Conservation (phyloP, 805 yeast species). For the Candida nitratophila region DNA sequence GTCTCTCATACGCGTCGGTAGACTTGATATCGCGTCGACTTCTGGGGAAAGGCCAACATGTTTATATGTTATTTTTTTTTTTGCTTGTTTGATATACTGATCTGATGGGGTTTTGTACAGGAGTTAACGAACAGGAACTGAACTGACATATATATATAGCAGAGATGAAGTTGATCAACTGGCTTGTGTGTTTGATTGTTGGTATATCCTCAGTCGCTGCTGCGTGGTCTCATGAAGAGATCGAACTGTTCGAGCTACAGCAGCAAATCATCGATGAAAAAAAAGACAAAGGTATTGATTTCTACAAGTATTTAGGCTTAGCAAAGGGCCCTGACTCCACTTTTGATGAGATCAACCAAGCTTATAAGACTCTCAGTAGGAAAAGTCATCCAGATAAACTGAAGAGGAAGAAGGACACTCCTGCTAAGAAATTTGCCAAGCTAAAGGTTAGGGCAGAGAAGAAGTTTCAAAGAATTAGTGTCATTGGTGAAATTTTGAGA, state of each 20-base stretch:
- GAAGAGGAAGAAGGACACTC: constrained; percentile 29
- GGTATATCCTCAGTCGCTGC: constrained; percentile 3
- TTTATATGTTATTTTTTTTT: too few species aligned
- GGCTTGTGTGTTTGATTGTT: constrained; percentile 4
- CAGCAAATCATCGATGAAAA: constrained; percentile 59
- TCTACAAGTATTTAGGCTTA: constrained; percentile 62
- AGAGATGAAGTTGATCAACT: constrained; percentile 8
- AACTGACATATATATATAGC: too few species aligned
- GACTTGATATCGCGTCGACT: too few species aligned
- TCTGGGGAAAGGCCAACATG: too few species aligned
- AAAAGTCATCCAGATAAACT: constrained; percentile 83
- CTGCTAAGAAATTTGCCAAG: constrained; percentile 18
- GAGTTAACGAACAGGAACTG: too few species aligned
- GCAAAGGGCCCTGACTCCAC: constrained; percentile 34
- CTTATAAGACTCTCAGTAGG: constrained; percentile 65
- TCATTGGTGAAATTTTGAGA: constrained; percentile 69
- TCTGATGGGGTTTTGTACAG: too few species aligned
- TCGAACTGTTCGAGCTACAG: constrained; percentile 69
- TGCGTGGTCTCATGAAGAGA: constrained; percentile 44
- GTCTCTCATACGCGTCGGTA: not conserved
- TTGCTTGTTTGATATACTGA: too few species aligned
- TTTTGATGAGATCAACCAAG: constrained; percentile 49
- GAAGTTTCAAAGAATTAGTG: constrained; percentile 70
- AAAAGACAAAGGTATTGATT: constrained; percentile 36
- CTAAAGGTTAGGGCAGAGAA: constrained; percentile 48